These are phyloP conservation scores for Dictyostelium capitatum DNA, from an alignment of 78 protist genomes.

Conservation along the genomic window DNA sequence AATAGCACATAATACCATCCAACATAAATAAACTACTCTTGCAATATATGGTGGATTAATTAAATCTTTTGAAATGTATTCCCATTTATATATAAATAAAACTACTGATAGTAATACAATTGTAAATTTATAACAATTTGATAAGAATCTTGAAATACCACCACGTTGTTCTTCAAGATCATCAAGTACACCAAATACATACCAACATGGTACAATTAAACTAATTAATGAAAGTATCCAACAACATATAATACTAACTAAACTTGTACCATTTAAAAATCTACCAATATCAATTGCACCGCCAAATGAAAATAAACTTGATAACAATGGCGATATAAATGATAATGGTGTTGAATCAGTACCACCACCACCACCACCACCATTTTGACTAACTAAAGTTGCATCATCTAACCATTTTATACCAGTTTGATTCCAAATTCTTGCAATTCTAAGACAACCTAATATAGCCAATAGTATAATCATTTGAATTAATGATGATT, in stretches of 20 bases:
- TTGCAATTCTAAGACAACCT: slow-evolving; percentile 45
- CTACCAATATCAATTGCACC: slow-evolving; percentile 51
- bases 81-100: slow-evolving; percentile 65
- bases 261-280: slow-evolving; percentile 20
- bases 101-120: slow-evolving; percentile 16
- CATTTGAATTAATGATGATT: slow-evolving; percentile 10
- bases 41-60: slow-evolving; percentile 42
- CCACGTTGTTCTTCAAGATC: slow-evolving; percentile 41
- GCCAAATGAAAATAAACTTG: no score
- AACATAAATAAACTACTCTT: slow-evolving; percentile 43
- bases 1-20: background rate
- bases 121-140: slow-evolving; percentile 7
- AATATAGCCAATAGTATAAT: slow-evolving; percentile 51
- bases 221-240: slow-evolving; percentile 41
- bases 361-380: no score
- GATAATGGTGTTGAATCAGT: no score
- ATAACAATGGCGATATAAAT: no score
- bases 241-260: background rate
- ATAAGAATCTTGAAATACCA: slow-evolving; percentile 28
- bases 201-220: slow-evolving; percentile 32
- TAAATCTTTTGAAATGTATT: slow-evolving; percentile 20
- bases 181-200: slow-evolving; percentile 41
- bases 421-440: slow-evolving; percentile 88
- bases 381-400: background rate
- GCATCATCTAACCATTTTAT: slow-evolving; percentile 83